phyloP scores from a whole-genome alignment of 805 yeast species.

The Grigorovia yakushimaensis region DNA sequence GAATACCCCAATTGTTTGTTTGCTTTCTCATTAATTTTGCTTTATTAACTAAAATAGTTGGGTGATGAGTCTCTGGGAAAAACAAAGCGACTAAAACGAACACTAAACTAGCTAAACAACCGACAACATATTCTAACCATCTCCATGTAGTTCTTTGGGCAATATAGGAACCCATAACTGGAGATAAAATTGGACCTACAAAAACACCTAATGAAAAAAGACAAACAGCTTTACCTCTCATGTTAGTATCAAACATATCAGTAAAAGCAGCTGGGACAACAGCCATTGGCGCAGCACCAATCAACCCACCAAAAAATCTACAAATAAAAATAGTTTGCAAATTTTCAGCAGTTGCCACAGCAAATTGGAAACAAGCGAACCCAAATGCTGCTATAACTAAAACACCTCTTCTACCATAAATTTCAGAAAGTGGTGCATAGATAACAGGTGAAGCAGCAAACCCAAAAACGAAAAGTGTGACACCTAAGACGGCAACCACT shows the following conservation, averaged over 20 bases:
- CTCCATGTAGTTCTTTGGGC: conserved; percentile 37
- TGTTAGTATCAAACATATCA: conserved; percentile 57
- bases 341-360: conserved; percentile 69
- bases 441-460: conserved; percentile 87
- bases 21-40: conserved; percentile 50
- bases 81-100: conserved; percentile 30
- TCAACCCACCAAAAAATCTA: conserved; percentile 69
- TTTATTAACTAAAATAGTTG: conserved; percentile 37
- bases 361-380: conserved; percentile 53
- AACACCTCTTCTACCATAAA: conserved; percentile 61
- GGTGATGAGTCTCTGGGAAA: conserved; percentile 41
- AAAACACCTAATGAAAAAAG: conserved; percentile 66
- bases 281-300: conserved; percentile 80
- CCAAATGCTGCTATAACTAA: conserved; percentile 48
- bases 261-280: conserved; percentile 83
- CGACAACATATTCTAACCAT: conserved; percentile 46
- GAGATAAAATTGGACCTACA: conserved; percentile 74
- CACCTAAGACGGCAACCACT: conserved; percentile 65
- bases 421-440: conserved; percentile 85
- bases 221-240: conserved; percentile 69
- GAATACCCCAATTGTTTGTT: conserved; percentile 77
- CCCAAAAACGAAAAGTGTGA: conserved; percentile 80
- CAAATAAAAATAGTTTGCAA: conserved; percentile 67
- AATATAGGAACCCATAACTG: conserved; percentile 54
- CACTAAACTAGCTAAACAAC: conserved; percentile 34